Conservation (phyloP, 2,329 filamentous ascomycete species). For the Epichloe aotearoae region DNA sequence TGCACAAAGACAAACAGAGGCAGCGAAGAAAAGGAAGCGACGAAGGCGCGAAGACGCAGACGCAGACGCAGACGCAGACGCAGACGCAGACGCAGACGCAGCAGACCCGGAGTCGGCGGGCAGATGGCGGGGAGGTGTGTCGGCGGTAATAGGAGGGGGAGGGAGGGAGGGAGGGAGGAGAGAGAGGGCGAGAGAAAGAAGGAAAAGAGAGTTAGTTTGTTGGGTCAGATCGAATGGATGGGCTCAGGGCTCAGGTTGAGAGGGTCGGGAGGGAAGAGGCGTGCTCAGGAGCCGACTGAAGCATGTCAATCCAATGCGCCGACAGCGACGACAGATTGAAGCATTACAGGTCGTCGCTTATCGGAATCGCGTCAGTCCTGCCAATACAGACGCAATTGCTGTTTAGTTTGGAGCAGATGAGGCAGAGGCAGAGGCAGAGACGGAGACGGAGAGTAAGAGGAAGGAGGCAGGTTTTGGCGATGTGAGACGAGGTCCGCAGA, state of each 20-base stretch:
- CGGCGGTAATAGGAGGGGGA: background rate
- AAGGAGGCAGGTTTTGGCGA: slow-evolving; percentile 11
- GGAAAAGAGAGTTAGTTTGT: slow-evolving; percentile 2
- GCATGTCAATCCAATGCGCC: slow-evolving; percentile 15
- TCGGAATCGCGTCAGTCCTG: slow-evolving; percentile 8
- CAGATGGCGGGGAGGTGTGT: background rate
- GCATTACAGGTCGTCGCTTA: slow-evolving; percentile 17
- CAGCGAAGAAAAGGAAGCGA: background rate
- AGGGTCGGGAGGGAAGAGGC: slow-evolving; percentile 10
- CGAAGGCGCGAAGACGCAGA: background rate
- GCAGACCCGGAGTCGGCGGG: background rate
- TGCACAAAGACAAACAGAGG: background rate
- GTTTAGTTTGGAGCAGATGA: slow-evolving; percentile 7
- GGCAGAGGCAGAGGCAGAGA: background rate
- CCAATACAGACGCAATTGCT: slow-evolving; percentile 14
- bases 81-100: too few relatives aligned
- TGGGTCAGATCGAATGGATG: slow-evolving; percentile 5
- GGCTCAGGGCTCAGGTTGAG: slow-evolving; percentile 7
- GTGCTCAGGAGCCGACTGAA: slow-evolving; percentile 15
- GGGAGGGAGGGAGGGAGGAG: background rate
- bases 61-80: background rate
- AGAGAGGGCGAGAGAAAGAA: background rate
- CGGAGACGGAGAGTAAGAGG: slow-evolving; percentile 4
- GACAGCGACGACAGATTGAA: slow-evolving; percentile 9
- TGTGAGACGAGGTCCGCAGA: slow-evolving; percentile 6